Conservation (phyloP, 371 early-diverging fungal genomes). For the Mortierella sp. region DNA sequence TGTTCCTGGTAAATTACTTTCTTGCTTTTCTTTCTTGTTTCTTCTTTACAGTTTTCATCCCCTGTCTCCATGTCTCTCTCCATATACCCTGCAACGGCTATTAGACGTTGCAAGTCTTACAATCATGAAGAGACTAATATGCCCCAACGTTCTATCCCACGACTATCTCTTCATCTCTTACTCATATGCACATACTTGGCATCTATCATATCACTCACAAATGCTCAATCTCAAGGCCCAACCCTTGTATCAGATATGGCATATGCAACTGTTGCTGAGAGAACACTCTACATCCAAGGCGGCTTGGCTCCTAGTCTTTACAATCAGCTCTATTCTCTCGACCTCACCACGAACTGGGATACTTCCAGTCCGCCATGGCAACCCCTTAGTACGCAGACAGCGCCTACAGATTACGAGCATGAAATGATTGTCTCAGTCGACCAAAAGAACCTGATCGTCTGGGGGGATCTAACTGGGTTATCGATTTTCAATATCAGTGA, state of each 20-base stretch:
- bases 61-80: too few relatives aligned
- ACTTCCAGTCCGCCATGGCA: background rate
- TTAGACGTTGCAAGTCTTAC: too few relatives aligned
- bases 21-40: too few relatives aligned
- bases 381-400: background rate
- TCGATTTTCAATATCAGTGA: background rate
- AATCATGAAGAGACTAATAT: too few relatives aligned
- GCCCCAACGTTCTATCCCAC: too few relatives aligned
- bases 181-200: too few relatives aligned
- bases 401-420: background rate
- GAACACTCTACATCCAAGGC: constrained; percentile 2
- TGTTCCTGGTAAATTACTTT: too few relatives aligned
- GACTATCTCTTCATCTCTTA: too few relatives aligned
- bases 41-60: too few relatives aligned
- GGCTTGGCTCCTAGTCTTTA: background rate
- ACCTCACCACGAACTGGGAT: background rate
- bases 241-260: background rate
- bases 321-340: background rate
- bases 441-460: background rate
- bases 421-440: background rate
- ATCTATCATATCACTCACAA: too few relatives aligned
- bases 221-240: background rate
- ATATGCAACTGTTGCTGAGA: background rate
- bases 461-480: background rate
- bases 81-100: too few relatives aligned